A percentile compares a stretch with the other conserved stretches of the same genome.
These are phyloP conservation scores for Chrysopogon serrulatus DNA, from an alignment of 176 grass and related monocot genomes.

Conservation along the genomic window DNA sequence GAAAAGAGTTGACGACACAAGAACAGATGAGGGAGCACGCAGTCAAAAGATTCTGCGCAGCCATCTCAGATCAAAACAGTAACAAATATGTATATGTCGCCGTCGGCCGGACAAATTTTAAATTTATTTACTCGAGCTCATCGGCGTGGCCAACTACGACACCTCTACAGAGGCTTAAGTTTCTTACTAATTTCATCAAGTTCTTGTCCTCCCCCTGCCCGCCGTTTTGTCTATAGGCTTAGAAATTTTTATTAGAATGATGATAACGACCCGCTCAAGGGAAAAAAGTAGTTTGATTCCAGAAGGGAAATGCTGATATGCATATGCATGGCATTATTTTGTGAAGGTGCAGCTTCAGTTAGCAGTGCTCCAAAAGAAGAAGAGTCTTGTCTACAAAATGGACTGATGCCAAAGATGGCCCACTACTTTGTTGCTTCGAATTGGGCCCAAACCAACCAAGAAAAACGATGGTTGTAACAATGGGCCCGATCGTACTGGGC, in stretches of 20 bases:
- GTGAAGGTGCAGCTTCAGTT: too few species aligned
- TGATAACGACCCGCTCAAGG: too few species aligned
- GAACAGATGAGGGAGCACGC: not conserved
- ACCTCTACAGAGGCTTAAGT: not conserved
- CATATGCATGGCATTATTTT: too few species aligned
- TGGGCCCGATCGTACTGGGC: not conserved
- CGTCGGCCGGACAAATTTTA: not conserved
- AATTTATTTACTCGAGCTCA: not conserved
- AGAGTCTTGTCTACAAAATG: too few species aligned
- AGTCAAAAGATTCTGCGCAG: not conserved
- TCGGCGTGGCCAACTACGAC: not conserved
- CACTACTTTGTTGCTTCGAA: too few species aligned
- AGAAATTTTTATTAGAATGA: too few species aligned
- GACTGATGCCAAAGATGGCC: too few species aligned
- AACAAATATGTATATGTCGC: not conserved
- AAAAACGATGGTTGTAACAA: too few species aligned
- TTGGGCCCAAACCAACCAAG: too few species aligned
- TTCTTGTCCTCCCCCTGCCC: not conserved
- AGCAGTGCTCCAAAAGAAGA: too few species aligned
- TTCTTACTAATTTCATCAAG: not conserved
- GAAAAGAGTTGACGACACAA: not conserved
- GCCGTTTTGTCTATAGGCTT: not conserved
- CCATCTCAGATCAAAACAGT: not conserved
- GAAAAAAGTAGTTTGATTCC: too few species aligned
- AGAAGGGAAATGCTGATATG: too few species aligned